Conservation (phyloP, 2,329 filamentous ascomycete genomes). For the Claviceps paspali region DNA sequence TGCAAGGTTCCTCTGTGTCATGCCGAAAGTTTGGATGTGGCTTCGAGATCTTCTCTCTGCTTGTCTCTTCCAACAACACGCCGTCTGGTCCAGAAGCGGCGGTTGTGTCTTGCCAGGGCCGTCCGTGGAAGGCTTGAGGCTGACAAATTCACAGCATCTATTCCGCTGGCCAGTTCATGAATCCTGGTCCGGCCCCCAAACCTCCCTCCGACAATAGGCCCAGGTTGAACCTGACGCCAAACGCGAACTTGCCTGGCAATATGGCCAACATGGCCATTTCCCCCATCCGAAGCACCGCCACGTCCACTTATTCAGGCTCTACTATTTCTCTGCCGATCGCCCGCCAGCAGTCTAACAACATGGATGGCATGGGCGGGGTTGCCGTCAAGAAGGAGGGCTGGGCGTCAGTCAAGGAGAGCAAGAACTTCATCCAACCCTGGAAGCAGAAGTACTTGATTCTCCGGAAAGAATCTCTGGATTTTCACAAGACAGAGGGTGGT, state of each 20-base stretch:
- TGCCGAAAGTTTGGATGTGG: no score
- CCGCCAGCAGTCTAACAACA: slow-evolving; percentile 44
- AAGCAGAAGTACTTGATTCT: slow-evolving; percentile 86
- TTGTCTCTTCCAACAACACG: background rate
- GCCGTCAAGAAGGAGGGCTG: slow-evolving; percentile 68
- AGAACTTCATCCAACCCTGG: slow-evolving; percentile 71
- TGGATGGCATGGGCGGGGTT: slow-evolving; percentile 50
- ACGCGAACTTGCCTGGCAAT: slow-evolving; percentile 57
- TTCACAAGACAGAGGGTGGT: slow-evolving; percentile 79
- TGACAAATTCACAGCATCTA: slow-evolving; percentile 31
- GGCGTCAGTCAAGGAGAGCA: slow-evolving; percentile 81
- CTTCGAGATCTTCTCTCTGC: background rate
- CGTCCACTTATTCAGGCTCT: slow-evolving; percentile 53
- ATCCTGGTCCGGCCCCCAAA: slow-evolving; percentile 84
- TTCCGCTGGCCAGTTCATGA: slow-evolving; percentile 68
- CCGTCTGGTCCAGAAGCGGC: background rate
- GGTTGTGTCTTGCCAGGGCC: background rate
- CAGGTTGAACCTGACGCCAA: slow-evolving; percentile 65
- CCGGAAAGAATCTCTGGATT: slow-evolving; percentile 84
- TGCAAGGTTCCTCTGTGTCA: no score
- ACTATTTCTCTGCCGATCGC: slow-evolving; percentile 58
- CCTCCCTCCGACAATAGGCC: slow-evolving; percentile 77
- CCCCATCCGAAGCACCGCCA: slow-evolving; percentile 49
- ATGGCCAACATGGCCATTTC: slow-evolving; percentile 69
- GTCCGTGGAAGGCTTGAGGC: background rate